Evolutionary conservation across 208 protist genomes (phyloP), one percentile per base, ranked within the genome.

Genomic region (Acanthamoeba lenticulata): DNA sequence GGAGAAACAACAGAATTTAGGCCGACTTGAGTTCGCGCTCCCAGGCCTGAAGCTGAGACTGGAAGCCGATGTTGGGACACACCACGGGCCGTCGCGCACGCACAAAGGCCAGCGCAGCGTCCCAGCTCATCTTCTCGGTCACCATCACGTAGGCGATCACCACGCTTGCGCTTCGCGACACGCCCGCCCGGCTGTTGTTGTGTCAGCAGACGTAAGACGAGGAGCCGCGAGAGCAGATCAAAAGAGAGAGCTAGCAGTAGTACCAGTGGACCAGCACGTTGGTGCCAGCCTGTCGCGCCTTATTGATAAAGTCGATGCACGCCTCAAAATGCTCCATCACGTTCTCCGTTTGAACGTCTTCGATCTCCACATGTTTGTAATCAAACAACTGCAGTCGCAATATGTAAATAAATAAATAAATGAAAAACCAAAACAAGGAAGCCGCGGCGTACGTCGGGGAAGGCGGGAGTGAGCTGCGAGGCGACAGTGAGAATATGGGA

Each of bases 401-500:
- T 27, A 60, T 60, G 52, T 6, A 2, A 65, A 1, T n/a, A 27
- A 1, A 74, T 38, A 5, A 34, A 4, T 2, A 74, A 74, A 17
- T 7, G 60, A 21, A 69, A 34, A 69, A 34, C 6, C 29, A 21
- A 69, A 19, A 49, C 15, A 49, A 49, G 45, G 45, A 5, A 15
- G 45, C 45, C 15, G 45, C 45, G 45, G 45, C 45, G 29, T 27
- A 77, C 67, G 5, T 77, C 67, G 67, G 15, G 4, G 67, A 77
- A 77, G 21, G 67, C 67, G 36, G 67, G 67, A 13, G 67, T 45
- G 34, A 77, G 67, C 15, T 77, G 67, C 32, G 29, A 45, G 34
- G 67, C 67, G 67, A 77, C 67, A 17, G 67, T 77, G 67, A 77
- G 67, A 17, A 77, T 77, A 34, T 77, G 67, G 24, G 67, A 44